Conservation (phyloP, 2,329 filamentous ascomycete genomes). For the Trichoderma breve region DNA sequence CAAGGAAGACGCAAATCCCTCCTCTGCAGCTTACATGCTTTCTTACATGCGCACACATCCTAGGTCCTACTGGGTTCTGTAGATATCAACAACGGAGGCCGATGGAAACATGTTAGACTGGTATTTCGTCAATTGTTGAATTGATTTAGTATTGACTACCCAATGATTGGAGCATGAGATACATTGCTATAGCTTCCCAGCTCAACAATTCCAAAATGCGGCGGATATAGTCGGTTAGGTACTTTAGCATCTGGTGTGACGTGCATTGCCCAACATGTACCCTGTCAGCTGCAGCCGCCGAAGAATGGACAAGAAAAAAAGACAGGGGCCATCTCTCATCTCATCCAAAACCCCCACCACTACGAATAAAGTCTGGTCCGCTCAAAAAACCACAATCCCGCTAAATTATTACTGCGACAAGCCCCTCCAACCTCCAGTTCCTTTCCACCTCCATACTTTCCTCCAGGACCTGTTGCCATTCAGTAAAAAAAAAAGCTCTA, state of each 20-base stretch:
- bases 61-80: too few species aligned
- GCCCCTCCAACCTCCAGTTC: slow-evolving; percentile 4
- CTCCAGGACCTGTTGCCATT: background rate
- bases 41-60: background rate
- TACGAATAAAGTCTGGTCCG: background rate
- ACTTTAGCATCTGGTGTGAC: background rate
- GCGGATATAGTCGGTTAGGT: background rate
- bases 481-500: background rate
- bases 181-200: background rate
- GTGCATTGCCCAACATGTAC: background rate
- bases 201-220: background rate
- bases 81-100: too few species aligned
- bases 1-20: background rate
- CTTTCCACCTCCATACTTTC: background rate
- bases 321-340: background rate
- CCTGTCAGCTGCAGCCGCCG: background rate
- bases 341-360: background rate
- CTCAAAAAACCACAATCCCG: slow-evolving; percentile 4
- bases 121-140: background rate
- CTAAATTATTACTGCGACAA: slow-evolving; percentile 1
- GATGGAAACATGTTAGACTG: background rate
- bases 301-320: background rate
- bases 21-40: background rate
- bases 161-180: background rate
- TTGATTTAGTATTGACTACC: background rate